A percentile compares a stretch with the other conserved stretches of the same genome.
phyloP scores from a whole-genome alignment of 345 rosid species.

The Hibiscus syriacus region DNA sequence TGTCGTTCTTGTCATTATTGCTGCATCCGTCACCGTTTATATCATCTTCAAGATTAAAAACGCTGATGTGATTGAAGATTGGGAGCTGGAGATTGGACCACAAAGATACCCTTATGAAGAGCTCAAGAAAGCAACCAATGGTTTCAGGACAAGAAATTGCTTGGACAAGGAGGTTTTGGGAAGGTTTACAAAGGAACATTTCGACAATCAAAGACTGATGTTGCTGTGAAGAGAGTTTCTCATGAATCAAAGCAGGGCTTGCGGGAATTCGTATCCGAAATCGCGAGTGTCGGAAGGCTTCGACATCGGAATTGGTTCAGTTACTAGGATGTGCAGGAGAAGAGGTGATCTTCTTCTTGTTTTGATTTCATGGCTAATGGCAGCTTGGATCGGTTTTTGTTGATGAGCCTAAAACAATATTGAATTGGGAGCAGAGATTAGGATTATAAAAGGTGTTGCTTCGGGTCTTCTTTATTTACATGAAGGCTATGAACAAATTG shows the following conservation, averaged over 20 bases:
- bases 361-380: slow-evolving; percentile 88
- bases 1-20: slow-evolving; percentile 15
- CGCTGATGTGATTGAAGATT: slow-evolving; percentile 62
- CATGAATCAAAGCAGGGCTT: slow-evolving; percentile 83
- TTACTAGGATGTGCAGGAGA: slow-evolving; percentile 73
- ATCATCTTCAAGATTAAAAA: slow-evolving; percentile 33
- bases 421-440: slow-evolving; percentile 77
- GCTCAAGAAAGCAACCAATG: slow-evolving; percentile 62
- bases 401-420: slow-evolving; percentile 39
- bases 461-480: slow-evolving; percentile 78
- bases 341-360: slow-evolving; percentile 67
- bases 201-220: slow-evolving; percentile 34
- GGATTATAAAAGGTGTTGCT: slow-evolving; percentile 63
- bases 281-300: slow-evolving; percentile 80
- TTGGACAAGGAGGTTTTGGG: slow-evolving; percentile 85
- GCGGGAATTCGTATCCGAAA: slow-evolving; percentile 79
- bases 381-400: too few relatives aligned
- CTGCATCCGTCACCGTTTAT: slow-evolving; percentile 14
- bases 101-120: slow-evolving; percentile 62
- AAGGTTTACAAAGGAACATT: slow-evolving; percentile 69
- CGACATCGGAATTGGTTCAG: slow-evolving; percentile 86
- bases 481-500: slow-evolving; percentile 83
- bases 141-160: slow-evolving; percentile 58
- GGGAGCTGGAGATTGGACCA: slow-evolving; percentile 80
- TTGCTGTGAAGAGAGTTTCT: slow-evolving; percentile 74